Evolutionary conservation across 441 rosid genomes (phyloP), one percentile per base, ranked within the genome.

Genomic region (Corymbia citriodora): DNA sequence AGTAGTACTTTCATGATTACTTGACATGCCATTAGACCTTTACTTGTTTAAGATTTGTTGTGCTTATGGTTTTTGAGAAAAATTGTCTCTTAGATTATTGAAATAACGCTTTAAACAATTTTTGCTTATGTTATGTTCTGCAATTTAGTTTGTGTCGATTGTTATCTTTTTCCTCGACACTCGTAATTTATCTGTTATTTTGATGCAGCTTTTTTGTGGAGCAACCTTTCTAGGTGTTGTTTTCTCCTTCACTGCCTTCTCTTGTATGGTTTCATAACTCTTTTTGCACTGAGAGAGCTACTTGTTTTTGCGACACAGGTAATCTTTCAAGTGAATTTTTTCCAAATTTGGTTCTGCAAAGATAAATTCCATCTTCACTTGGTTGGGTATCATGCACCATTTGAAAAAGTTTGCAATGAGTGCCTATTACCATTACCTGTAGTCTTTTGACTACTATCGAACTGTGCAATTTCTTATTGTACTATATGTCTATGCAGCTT

Each of bases 231-330:
- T 94, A 45, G 99, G 99, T 87, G 99, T 96, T 86, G 53, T 94
- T 68, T 96, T 95, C 91, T 98, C 99, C 94, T 98, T 98, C 87
- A 87, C 91, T 88, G 98, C 99, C 91, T 98, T 98, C 92, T 97
- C 97, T 91, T 98, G 99, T 97, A 97, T 85, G 92, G 92, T 90
- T 98, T 98, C 94, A 94, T 98, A 89, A 97, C 94, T 88, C 93
- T 98, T 87, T 98, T 98, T 81, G 95, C 97, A 81, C 90, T 97
- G 63, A 99, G 99, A 87, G 99, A 98, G 92, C 93, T 98, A 49
- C 95, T 98, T 88, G 92, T 98, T 92, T 98, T 98, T 90, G 98
- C 99, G 88, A 96, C 97, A 55, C 99, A 98, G 98, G 99, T 96
- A 93, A 87, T 61, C 59, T 18, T 49, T 70, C 52, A 83, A 89